Conservation (phyloP, 2,329 filamentous ascomycete genomes). For the Botrytis byssoidea region DNA sequence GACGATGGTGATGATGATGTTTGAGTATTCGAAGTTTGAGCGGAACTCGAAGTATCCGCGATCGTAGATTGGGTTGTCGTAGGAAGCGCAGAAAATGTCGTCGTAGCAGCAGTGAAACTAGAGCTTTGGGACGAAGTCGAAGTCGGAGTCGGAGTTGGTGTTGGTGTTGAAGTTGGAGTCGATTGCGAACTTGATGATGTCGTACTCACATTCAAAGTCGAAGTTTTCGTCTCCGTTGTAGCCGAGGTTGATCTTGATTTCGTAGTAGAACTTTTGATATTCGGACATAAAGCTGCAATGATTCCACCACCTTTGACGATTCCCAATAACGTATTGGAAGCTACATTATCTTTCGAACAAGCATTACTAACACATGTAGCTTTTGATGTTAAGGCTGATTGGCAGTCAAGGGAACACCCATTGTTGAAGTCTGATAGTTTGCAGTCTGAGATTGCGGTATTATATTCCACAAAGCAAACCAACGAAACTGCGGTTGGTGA, state of each 20-base stretch:
- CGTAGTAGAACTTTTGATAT: conserved; percentile 22
- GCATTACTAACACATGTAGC: conserved; percentile 27
- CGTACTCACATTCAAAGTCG: conserved; percentile 19
- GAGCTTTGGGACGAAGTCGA: background rate
- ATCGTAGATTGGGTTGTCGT: background rate
- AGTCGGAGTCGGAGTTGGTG: background rate
- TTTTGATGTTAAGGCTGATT: conserved; percentile 26
- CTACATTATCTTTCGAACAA: conserved; percentile 30
- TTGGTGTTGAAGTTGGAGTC: background rate
- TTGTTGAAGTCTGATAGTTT: conserved; percentile 33
- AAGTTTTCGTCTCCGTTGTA: conserved; percentile 19
- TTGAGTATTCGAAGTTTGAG: background rate
- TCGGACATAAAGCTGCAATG: conserved; percentile 34
- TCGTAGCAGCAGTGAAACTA: background rate
- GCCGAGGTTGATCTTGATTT: conserved; percentile 9
- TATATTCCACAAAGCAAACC: conserved; percentile 33
- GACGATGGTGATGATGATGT: background rate
- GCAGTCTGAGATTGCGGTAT: conserved; percentile 33
- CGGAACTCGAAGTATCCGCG: background rate
- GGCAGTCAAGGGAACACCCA: conserved; percentile 34
- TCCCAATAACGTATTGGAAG: conserved; percentile 34
- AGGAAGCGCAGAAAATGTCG: background rate
- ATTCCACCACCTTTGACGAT: conserved; percentile 36
- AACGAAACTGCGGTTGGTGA: conserved; percentile 30
- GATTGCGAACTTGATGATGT: conserved; percentile 3